Evolutionary conservation across 345 rosid species (phyloP).

Genomic region (Arabidopsis arenosa): DNA sequence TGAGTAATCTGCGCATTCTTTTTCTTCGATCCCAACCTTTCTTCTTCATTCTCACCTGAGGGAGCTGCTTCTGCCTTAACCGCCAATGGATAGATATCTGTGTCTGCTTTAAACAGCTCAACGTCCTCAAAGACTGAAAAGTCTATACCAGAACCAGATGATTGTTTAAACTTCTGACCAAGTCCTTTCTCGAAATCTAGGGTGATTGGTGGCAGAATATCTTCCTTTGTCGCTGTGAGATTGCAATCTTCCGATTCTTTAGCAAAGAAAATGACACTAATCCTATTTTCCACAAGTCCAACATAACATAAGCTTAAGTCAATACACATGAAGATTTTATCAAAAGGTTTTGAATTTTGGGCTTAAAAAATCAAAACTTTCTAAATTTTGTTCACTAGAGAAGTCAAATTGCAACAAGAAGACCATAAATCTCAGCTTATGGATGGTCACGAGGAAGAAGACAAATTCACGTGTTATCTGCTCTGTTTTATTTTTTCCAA

Average conservation of each 20-base stretch:
- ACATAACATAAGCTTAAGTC: background rate
- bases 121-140: conserved; percentile 66
- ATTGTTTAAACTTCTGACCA: conserved; percentile 81
- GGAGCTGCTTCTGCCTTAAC: conserved; percentile 76
- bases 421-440: background rate
- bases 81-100: conserved; percentile 71
- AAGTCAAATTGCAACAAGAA: conserved; percentile 19
- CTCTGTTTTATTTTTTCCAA: background rate
- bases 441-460: conserved; percentile 6
- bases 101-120: conserved; percentile 52
- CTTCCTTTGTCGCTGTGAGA: conserved; percentile 66
- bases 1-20: conserved; percentile 78
- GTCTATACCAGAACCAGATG: conserved; percentile 79
- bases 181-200: conserved; percentile 75
- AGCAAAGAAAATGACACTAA: conserved; percentile 76
- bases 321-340: background rate
- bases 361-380: background rate
- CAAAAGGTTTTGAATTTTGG: background rate
- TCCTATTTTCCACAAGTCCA: conserved; percentile 53
- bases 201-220: conserved; percentile 59
- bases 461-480: conserved; percentile 27
- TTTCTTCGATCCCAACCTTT: conserved; percentile 41
- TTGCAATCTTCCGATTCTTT: conserved; percentile 75
- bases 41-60: conserved; percentile 48
- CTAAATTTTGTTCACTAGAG: too few relatives aligned